These are phyloP conservation scores for Haplosporangium sp. DNA, from an alignment of 371 early-diverging fungal species.

Conservation along the genomic window DNA sequence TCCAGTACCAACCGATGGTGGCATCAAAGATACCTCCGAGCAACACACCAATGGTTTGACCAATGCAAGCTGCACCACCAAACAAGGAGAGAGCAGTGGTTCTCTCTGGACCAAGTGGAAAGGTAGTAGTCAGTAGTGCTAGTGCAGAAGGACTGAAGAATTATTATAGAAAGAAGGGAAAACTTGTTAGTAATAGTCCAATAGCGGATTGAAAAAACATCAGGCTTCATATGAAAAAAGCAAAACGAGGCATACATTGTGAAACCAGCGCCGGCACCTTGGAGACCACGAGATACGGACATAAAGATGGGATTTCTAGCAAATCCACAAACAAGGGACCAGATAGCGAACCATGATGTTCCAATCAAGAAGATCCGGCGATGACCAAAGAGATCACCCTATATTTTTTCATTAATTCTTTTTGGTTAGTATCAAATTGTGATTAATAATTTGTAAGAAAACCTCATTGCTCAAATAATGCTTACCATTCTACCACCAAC, in stretches of 20 bases:
- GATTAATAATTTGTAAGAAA: no score
- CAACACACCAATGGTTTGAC: constrained; percentile 48
- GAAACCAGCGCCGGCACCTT: constrained; percentile 63
- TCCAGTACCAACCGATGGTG: constrained; percentile 49
- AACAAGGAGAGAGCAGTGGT: constrained; percentile 45
- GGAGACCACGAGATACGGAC: constrained; percentile 59
- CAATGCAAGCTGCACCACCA: constrained; percentile 36
- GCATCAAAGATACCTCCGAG: constrained; percentile 51
- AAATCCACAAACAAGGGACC: constrained; percentile 55
- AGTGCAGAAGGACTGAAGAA: constrained; percentile 21
- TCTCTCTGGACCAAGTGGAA: constrained; percentile 36
- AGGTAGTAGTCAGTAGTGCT: constrained; percentile 30
- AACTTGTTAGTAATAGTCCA: background rate
- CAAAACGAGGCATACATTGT: constrained; percentile 53
- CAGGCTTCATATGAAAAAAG: background rate
- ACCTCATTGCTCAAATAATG: background rate
- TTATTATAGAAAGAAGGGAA: background rate
- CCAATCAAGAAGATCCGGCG: constrained; percentile 56
- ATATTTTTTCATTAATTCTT: background rate
- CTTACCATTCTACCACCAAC: constrained; percentile 58
- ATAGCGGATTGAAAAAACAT: no score
- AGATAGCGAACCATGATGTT: constrained; percentile 56
- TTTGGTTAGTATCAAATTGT: no score
- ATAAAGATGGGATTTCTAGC: constrained; percentile 57
- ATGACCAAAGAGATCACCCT: constrained; percentile 62